These are phyloP conservation scores for Fusarium burgessii DNA, from an alignment of 2,329 filamentous ascomycete genomes.

Conservation along the genomic window DNA sequence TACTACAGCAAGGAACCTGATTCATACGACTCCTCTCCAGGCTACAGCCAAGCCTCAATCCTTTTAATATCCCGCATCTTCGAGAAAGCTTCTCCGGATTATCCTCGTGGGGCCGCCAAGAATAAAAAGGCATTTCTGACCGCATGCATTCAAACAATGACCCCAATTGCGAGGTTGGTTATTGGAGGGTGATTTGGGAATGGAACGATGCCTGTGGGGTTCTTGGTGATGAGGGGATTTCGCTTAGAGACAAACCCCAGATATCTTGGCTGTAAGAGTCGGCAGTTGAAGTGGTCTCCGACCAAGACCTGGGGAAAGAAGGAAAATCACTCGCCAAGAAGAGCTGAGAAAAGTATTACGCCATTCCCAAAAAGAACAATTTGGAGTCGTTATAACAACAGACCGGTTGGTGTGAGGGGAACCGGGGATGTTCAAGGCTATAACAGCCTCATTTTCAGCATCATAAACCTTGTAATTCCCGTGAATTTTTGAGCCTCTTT, in stretches of 20 bases:
- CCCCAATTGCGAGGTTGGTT: background rate
- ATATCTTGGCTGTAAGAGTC: slow-evolving; percentile 11
- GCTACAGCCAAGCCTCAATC: slow-evolving; percentile 5
- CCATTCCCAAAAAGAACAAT: background rate
- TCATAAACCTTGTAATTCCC: background rate
- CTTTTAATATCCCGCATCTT: background rate
- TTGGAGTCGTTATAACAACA: background rate
- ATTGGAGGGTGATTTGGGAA: background rate
- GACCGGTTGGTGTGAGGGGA: background rate
- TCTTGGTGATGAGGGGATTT: background rate
- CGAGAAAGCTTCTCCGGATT: background rate
- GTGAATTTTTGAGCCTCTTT: background rate
- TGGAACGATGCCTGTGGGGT: background rate
- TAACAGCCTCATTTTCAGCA: accelerated
- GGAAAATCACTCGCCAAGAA: slow-evolving; percentile 21
- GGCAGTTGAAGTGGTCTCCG: slow-evolving; percentile 20
- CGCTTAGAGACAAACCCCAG: background rate
- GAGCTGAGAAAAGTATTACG: background rate
- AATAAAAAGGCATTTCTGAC: slow-evolving; percentile 14
- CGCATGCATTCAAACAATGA: too few species aligned
- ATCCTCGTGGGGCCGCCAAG: background rate
- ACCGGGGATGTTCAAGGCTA: background rate
- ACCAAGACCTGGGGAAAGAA: background rate
- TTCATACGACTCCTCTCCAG: slow-evolving; percentile 7
- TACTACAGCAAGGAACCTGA: slow-evolving; percentile 1